Conservation (phyloP, 148 eudicot genomes). For the Persicaria maculosa region DNA sequence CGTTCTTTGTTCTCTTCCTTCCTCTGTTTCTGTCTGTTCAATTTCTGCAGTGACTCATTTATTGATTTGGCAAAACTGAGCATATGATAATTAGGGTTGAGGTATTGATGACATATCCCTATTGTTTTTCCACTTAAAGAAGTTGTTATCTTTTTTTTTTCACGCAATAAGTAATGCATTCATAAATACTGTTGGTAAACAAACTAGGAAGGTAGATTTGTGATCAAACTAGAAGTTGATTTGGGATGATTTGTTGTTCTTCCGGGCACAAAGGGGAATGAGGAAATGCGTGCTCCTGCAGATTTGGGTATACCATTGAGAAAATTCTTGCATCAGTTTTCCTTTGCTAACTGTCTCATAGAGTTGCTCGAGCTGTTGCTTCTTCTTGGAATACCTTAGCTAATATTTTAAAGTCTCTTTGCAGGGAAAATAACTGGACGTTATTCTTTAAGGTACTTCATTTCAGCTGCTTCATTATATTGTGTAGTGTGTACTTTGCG, state of each 20-base stretch:
- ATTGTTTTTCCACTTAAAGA: neutral
- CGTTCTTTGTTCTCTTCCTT: constrained; percentile 11
- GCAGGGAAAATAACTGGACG: constrained; percentile 62
- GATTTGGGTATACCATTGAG: constrained; percentile 72
- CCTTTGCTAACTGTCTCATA: constrained; percentile 42
- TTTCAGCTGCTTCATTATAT: neutral
- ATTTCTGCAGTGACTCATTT: neutral
- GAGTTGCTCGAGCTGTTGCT: constrained; percentile 44
- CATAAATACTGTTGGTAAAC: neutral
- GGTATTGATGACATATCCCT: neutral
- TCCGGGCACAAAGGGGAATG: neutral
- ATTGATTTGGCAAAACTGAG: neutral
- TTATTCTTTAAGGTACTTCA: constrained; percentile 58
- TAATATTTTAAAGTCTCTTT: constrained; percentile 52
- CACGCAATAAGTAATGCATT: neutral
- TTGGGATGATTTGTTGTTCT: neutral
- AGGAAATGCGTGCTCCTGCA: constrained; percentile 21
- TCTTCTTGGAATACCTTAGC: constrained; percentile 56
- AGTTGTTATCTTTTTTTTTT: neutral
- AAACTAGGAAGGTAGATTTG: neutral
- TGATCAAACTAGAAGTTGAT: neutral
- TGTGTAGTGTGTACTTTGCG: neutral
- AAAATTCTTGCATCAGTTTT: constrained; percentile 67
- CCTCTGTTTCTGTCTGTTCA: neutral
- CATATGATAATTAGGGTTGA: neutral